Evolutionary conservation across 345 rosid genomes (phyloP).

Genomic region (Eucalyptus shirleyi): DNA sequence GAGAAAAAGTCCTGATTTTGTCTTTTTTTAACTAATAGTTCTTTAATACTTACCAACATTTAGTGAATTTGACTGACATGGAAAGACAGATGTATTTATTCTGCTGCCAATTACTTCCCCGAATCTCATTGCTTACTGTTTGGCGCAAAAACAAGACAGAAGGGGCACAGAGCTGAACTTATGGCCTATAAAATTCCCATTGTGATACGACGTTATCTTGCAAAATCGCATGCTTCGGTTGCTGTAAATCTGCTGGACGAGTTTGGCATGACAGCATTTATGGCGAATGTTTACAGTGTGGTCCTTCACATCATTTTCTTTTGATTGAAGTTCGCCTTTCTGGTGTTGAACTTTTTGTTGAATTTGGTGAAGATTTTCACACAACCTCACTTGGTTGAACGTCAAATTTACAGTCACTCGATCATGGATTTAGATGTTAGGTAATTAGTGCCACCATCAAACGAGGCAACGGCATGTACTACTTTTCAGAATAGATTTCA

Average conservation of each 20-base stretch:
- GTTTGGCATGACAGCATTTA: neutral
- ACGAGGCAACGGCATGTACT: neutral
- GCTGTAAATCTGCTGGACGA: neutral
- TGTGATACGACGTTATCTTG: neutral
- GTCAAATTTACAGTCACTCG: neutral
- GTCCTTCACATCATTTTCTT: neutral
- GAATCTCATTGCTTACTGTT: neutral
- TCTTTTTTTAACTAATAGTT: neutral
- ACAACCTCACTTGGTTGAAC: neutral
- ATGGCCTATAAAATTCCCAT: neutral
- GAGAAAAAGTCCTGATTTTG: neutral
- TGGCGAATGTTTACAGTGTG: neutral
- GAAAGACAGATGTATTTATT: neutral
- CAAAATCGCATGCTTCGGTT: neutral
- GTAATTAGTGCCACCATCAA: neutral
- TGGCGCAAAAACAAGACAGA: neutral
- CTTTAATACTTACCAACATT: neutral
- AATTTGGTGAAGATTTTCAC: neutral
- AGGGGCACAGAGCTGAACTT: neutral
- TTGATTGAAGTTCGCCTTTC: neutral
- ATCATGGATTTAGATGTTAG: neutral
- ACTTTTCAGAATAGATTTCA: neutral
- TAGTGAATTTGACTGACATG: neutral
- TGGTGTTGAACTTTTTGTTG: neutral
- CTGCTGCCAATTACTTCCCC: neutral